These are phyloP conservation scores for Aspergillus bertholletiae DNA, from an alignment of 495 filamentous ascomycete species.

Conservation along the genomic window DNA sequence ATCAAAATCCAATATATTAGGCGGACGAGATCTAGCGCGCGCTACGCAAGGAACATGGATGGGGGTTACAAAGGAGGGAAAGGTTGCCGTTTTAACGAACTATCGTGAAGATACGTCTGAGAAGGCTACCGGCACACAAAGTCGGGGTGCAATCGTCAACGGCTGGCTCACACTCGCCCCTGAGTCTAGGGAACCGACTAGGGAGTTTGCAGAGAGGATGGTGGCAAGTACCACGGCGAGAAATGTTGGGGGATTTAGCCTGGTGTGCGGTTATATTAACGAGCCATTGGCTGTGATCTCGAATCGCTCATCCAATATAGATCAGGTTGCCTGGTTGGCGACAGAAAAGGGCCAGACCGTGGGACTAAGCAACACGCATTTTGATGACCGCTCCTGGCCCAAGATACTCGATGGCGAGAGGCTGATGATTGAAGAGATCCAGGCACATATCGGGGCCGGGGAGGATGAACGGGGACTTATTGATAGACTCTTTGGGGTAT, in stretches of 20 bases:
- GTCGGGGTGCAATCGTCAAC: conserved; percentile 81
- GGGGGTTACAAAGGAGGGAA: conserved; percentile 78
- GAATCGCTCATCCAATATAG: conserved; percentile 66
- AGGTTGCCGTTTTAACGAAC: conserved; percentile 90
- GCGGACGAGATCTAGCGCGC: conserved; percentile 65
- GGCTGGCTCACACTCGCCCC: conserved; percentile 66
- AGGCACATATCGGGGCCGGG: conserved; percentile 40
- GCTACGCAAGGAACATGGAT: conserved; percentile 84
- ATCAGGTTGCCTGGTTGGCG: conserved; percentile 63
- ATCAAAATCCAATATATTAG: conserved; percentile 58
- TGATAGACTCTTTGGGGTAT: conserved; percentile 62
- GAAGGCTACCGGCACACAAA: conserved; percentile 58
- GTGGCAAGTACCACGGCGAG: conserved; percentile 43
- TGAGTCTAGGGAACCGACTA: conserved; percentile 35
- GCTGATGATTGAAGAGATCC: conserved; percentile 45
- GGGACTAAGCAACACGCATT: conserved; percentile 83
- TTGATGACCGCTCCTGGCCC: conserved; percentile 71
- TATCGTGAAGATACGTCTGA: conserved; percentile 63
- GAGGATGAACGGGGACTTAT: conserved; percentile 63
- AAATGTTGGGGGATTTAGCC: conserved; percentile 85
- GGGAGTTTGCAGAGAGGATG: conserved; percentile 65
- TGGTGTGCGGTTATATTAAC: conserved; percentile 80
- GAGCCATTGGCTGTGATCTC: conserved; percentile 82
- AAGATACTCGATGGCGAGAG: conserved; percentile 67
- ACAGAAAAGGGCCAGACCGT: conserved; percentile 59